Base-by-base conservation (phyloP, 495 filamentous ascomycete species). In the Staphylotrichum tortipilum region DNA sequence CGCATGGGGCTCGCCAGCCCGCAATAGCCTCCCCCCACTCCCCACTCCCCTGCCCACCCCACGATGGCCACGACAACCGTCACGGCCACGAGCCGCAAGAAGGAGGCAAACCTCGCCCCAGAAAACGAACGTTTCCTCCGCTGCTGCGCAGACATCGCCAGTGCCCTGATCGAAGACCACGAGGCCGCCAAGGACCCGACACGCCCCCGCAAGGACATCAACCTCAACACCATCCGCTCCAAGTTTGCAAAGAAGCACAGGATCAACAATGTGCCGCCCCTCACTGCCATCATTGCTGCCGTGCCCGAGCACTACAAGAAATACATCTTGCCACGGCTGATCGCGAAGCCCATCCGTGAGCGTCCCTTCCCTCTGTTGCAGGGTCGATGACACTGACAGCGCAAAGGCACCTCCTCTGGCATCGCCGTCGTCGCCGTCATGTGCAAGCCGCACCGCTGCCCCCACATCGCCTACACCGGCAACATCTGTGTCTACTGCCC, bases 401-500 rank as follows among this genome's bases (percentile, higher is more conserved):
- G 10, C 1, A 10, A 54, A 83, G 82, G 85, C 62, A 94, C 88
- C 11, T 92, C 91, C 5, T 95, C 91, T 34, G 92, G 92, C 30
- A 97, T 98, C 57, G 94, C 92, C n/a, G 94, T 98, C 9, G 92
- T 98, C 33, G 92, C 94, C 15, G 94, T 98, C 46, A 97, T 98
- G 92, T 97, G 92, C 76, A 98, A 97, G 68, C 92, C 92, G 26
- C 92, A 98, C 64, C 80, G 92, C 55, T 98, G 92, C 61, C 92
- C 92, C 24, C 92, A 98, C 63, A 98, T 97, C 53, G 88, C 92
- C 9, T 98, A 81, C 67, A 97, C 94, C 2, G 92, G 92, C 60
- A 98, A 97, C 60, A 97, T 98, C 50, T 98, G 94, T 66, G 94
- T 98, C 47, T 98, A 98, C 70, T 98, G 92, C 64, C 92, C 92